Base-by-base conservation (phyloP, 352 stramenopile species). In the Blastocystis sp. region DNA sequence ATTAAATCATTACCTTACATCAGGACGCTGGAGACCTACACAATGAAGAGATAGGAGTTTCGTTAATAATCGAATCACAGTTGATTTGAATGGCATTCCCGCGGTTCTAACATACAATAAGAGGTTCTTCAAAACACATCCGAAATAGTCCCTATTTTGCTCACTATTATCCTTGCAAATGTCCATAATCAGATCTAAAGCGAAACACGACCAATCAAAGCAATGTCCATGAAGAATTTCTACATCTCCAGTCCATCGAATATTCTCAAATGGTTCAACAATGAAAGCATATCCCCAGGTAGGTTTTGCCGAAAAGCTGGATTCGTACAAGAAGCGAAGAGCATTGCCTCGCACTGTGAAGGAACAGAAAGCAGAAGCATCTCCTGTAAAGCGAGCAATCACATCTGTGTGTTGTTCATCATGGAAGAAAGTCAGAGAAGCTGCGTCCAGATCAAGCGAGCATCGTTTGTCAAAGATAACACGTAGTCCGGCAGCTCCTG, bases 201-300 rank as follows among this genome's bases (percentile, higher is more conserved):
- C 58, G 27, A 75, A 88, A 42, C 77, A 88, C 6, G 44, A 58
- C 77, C 77, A 88, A 33, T 88, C 77, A 53, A 88, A 88, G 42
- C 77, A 88, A 5, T 37, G 48, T 15, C 44, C 35, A 9, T n/a
- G 35, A 9, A 88, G 19, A 15, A 88, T 27, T 24, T 70, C 53
- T 9, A 68, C 27, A 5, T 88, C 77, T 33, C 62, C 35, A 24
- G 35, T 58, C 77, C 77, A 88, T 17, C 68, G 35, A 24, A 88
- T 68, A 37, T 77, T 77, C 77, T 88, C 77, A 44, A 77, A 88
- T 0, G 77, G 77, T 37, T 88, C 44, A 42, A 88, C 77, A 35
- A 77, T 24, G 62, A 88, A 88, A 4, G 44, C 77, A 40, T 88
- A 88, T 15, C 77, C 77, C 77, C 77, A 88, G 15, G 33, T 42